Evolutionary conservation across 164 flowering plant genomes (phyloP).

Genomic region (Santalum album): DNA sequence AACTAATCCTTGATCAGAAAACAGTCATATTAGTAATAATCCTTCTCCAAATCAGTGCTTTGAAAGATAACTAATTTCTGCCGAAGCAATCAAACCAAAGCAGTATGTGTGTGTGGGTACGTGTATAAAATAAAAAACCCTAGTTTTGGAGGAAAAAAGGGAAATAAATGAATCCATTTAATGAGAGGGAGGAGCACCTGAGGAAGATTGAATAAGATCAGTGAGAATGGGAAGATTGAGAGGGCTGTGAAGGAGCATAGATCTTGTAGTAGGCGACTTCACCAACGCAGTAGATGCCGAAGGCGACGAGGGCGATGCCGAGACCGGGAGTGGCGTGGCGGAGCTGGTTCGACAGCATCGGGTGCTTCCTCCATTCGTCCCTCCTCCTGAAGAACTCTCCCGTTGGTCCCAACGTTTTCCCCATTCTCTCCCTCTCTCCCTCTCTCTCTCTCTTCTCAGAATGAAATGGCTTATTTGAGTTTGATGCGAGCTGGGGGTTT

Average conservation of each 20-base stretch:
- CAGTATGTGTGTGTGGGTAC: too few species aligned
- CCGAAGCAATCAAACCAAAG: too few species aligned
- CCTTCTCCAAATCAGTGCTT: too few species aligned
- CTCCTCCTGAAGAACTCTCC: conserved; percentile 89
- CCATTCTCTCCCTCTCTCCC: conserved; percentile 21
- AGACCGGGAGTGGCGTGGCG: conserved; percentile 81
- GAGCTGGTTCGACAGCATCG: conserved; percentile 57
- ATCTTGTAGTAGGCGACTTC: conserved; percentile 60
- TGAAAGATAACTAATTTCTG: too few species aligned
- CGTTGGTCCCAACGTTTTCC: conserved; percentile 54
- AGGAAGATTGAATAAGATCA: conserved; percentile 4
- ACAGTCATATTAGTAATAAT: too few species aligned
- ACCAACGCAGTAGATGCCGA: conserved; percentile 60
- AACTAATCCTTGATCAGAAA: too few species aligned
- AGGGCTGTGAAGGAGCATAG: conserved; percentile 20
- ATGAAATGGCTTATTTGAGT: too few species aligned
- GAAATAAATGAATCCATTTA: too few species aligned
- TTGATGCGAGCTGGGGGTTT: too few species aligned
- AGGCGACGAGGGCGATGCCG: conserved; percentile 77
- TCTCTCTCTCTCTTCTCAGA: conserved; percentile 2
- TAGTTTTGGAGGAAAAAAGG: too few species aligned
- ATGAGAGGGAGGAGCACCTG: too few species aligned
- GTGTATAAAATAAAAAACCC: too few species aligned
- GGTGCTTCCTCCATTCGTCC: conserved; percentile 92
- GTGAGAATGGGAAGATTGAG: conserved; percentile 15